Base-by-base conservation (phyloP, 176 grass and related monocot genomes). In the Triticum dicoccoides region DNA sequence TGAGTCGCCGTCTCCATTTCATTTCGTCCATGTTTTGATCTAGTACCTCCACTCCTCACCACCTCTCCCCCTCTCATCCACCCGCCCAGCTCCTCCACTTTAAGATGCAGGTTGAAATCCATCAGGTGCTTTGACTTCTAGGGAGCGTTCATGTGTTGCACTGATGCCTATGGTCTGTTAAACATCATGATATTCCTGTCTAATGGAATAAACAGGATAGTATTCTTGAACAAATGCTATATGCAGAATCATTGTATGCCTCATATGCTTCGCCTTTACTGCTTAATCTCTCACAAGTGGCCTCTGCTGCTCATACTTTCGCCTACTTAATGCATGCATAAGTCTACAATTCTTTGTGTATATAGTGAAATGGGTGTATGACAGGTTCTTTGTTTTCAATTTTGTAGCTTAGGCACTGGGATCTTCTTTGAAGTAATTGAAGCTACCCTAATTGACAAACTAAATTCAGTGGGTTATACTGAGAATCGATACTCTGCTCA, bases 341-440 rank as follows among this genome's bases (percentile, higher is more conserved):
- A 73, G 25, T 44, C 12, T 68, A 61, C 41, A 71, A 6, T 49
- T 85, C 63, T 34, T n/a, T 68, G 29, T 35, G 33, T 62, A 32
- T 72, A 38, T 42, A 25, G 58, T 41, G 38, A 35, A 12, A 87
- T 61, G 18, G 59, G 18, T 84, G 44, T 34, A 80, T 87, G 69
- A 88, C 49, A 84, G 33, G 39, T 85, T 84, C 47, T 65, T 77
- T 85, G 11, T 87, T 79, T 85, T 86, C 5, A 39, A 84, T 77
- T 63, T 78, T 91, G 86, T 88, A 91, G 70, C 70, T 56, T 88
- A 85, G 51, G 30, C 23, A 21, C 10, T 33, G 29, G 61, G 29
- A 13, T 81, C 39, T 77, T 91, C 77, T 12, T 13, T 44, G 70
- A 88, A 85, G 86, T 70, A 77, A 91, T 7, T 18, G 78, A 88